A percentile compares a stretch with the other conserved stretches of the same genome.
Evolutionary conservation across 805 yeast genomes (phyloP).

Genomic region (Teunomyces funiuensis): DNA sequence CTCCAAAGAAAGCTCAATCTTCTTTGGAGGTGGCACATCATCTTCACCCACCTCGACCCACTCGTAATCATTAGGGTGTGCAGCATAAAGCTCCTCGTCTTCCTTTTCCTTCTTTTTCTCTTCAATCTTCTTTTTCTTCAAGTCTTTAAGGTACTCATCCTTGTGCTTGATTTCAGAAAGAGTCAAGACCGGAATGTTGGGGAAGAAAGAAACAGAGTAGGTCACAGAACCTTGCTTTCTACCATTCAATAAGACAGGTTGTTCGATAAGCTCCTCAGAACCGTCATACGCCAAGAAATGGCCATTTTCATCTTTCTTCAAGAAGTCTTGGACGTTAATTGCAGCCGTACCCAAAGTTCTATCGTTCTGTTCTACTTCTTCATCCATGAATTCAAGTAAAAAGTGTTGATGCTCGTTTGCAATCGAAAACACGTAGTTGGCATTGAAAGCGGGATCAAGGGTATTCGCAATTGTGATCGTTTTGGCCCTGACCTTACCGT

Average conservation of each 20-base stretch:
- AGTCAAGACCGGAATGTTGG: slow-evolving; percentile 62
- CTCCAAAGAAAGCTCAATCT: slow-evolving; percentile 48
- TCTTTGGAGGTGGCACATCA: slow-evolving; percentile 36
- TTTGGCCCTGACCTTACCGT: slow-evolving; percentile 56
- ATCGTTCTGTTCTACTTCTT: slow-evolving; percentile 62
- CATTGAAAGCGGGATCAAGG: slow-evolving; percentile 58
- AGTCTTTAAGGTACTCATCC: slow-evolving; percentile 38
- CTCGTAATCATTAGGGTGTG: slow-evolving; percentile 62
- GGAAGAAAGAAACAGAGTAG: slow-evolving; percentile 63
- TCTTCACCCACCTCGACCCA: slow-evolving; percentile 52
- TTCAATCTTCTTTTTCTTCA: slow-evolving; percentile 21
- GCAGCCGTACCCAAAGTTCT: slow-evolving; percentile 61
- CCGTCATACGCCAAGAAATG: slow-evolving; percentile 53
- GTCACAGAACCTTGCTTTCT: slow-evolving; percentile 47
- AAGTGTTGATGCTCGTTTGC: slow-evolving; percentile 59
- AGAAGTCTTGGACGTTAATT: slow-evolving; percentile 48
- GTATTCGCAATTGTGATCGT: slow-evolving; percentile 56
- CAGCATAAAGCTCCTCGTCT: slow-evolving; percentile 51
- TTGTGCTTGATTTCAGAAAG: slow-evolving; percentile 53
- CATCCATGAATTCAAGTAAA: slow-evolving; percentile 62
- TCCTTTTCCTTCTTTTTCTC: slow-evolving; percentile 45
- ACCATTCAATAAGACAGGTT: slow-evolving; percentile 41
- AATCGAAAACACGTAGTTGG: slow-evolving; percentile 60
- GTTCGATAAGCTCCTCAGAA: slow-evolving; percentile 44
- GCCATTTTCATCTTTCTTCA: slow-evolving; percentile 49